phyloP scores from a whole-genome alignment of 805 yeast species.

The Teunomyces tritomae region DNA sequence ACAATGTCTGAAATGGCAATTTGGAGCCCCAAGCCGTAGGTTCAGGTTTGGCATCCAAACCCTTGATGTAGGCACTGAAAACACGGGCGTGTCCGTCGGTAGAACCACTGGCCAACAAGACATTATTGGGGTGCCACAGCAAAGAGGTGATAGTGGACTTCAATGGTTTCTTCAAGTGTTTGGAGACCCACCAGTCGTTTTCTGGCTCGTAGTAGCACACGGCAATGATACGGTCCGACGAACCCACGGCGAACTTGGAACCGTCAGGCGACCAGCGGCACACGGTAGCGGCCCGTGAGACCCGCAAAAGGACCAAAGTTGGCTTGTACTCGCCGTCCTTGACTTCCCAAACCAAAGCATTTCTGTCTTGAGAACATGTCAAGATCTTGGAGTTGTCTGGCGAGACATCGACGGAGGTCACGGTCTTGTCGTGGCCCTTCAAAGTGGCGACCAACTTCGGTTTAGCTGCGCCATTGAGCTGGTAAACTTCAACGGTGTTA shows the following conservation, averaged over 20 bases:
- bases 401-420: slow-evolving; percentile 92
- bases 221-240: slow-evolving; percentile 91
- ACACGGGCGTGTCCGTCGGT: slow-evolving; percentile 92
- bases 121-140: slow-evolving; percentile 93
- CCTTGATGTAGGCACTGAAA: slow-evolving; percentile 84
- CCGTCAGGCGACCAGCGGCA: slow-evolving; percentile 96
- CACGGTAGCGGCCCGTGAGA: slow-evolving; percentile 91
- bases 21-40: slow-evolving; percentile 91
- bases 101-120: slow-evolving; percentile 84
- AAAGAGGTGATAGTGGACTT: slow-evolving; percentile 79
- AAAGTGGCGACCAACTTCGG: slow-evolving; percentile 67
- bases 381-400: slow-evolving; percentile 78
- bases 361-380: slow-evolving; percentile 96
- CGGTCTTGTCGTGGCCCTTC: slow-evolving; percentile 86
- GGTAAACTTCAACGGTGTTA: slow-evolving; percentile 71
- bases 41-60: slow-evolving; percentile 78
- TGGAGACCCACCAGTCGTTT: slow-evolving; percentile 99
- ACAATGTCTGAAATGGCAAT: slow-evolving; percentile 88
- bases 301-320: slow-evolving; percentile 86
- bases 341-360: slow-evolving; percentile 95
- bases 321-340: slow-evolving; percentile 66
- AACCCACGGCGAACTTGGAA: slow-evolving; percentile 94
- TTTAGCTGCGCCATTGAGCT: slow-evolving; percentile 42
- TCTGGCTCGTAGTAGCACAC: slow-evolving; percentile 94
- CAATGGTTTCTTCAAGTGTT: slow-evolving; percentile 94